phyloP scores from a whole-genome alignment of 768 basidiomycete genomes.

The Cytidiella melzeri region DNA sequence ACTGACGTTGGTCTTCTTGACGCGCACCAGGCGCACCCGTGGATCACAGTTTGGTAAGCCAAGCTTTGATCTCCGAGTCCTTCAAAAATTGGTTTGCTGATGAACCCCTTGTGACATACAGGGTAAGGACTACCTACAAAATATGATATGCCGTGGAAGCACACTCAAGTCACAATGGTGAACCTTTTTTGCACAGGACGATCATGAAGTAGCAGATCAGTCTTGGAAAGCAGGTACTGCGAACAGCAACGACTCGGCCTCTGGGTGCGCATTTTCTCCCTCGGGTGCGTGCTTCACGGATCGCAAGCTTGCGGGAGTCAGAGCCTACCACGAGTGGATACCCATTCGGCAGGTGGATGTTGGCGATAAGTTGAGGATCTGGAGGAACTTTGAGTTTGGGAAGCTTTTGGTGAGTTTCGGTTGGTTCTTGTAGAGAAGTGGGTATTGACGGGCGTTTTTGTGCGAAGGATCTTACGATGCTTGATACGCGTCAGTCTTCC shows the following conservation, averaged over 20 bases:
- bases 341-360: constrained; percentile 52
- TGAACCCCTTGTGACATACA: constrained; percentile 1
- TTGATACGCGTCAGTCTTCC: constrained; percentile 45
- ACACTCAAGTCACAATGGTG: too few species aligned
- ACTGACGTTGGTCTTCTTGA: constrained; percentile 42
- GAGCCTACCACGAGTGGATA: constrained; percentile 60
- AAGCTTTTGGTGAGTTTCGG: constrained; percentile 36
- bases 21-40: constrained; percentile 45
- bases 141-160: too few species aligned
- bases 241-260: constrained; percentile 46
- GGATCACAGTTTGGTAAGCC: constrained; percentile 46
- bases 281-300: constrained; percentile 55
- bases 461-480: constrained; percentile 50
- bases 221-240: constrained; percentile 52
- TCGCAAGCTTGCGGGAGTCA: constrained; percentile 50
- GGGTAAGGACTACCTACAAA: too few species aligned
- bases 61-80: not conserved
- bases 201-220: constrained; percentile 52
- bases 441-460: not conserved
- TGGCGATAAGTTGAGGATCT: constrained; percentile 51
- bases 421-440: not conserved
- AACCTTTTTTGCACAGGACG: constrained; percentile 30
- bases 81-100: not conserved
- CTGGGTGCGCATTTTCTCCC: constrained; percentile 44
- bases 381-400: constrained; percentile 59